Evolutionary conservation across 192 early-diverging fungal genomes (phyloP).

Genomic region (Pilaira anomala): DNA sequence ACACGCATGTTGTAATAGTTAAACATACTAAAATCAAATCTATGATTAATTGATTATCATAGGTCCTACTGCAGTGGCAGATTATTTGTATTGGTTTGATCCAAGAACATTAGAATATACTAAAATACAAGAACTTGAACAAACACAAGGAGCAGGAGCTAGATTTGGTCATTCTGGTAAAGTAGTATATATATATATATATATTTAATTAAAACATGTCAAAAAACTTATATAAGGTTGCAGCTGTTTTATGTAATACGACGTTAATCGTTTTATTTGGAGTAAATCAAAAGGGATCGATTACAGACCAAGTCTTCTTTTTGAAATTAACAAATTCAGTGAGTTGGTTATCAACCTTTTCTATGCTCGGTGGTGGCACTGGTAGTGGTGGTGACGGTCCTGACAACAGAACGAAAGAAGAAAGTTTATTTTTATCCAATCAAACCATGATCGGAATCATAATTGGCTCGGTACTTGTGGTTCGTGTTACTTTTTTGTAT

Average conservation of each 20-base stretch:
- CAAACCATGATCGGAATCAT: background rate
- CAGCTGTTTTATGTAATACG: conserved; percentile 8
- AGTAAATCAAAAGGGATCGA: background rate
- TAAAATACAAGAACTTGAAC: background rate
- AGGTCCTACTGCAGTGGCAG: background rate
- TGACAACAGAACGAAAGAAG: background rate
- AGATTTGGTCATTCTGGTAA: conserved; percentile 11
- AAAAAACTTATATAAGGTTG: background rate
- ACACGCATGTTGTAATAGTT: background rate
- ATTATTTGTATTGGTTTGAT: conserved; percentile 6
- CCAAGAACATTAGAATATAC: conserved; percentile 12
- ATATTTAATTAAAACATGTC: background rate
- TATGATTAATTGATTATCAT: no score
- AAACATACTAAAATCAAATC: no score
- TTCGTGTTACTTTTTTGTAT: background rate
- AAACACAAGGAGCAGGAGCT: conserved; percentile 5
- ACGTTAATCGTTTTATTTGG: conserved; percentile 3
- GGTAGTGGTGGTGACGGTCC: background rate
- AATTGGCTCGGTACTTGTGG: conserved; percentile 1
- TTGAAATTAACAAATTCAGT: background rate
- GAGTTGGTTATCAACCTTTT: conserved; percentile 4
- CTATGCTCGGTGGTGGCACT: background rate
- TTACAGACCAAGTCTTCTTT: background rate
- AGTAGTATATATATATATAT: conserved; percentile 1
- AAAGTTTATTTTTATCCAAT: no score